Evolutionary conservation across 169 alveolate species (phyloP).

Genomic region (Sarcocystis neurona): DNA sequence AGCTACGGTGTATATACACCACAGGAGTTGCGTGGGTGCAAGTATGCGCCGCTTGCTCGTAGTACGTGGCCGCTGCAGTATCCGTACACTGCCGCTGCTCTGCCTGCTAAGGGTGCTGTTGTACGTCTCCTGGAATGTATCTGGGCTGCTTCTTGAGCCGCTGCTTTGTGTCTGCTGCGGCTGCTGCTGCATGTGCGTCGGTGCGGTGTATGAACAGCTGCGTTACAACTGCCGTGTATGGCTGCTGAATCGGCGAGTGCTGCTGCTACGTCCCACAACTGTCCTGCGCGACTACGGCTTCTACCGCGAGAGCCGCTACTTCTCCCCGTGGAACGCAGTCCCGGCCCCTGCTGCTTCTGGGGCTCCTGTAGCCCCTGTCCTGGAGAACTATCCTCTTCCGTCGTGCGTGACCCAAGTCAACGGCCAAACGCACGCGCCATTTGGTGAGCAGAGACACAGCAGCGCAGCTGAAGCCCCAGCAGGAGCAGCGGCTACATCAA

Average conservation of each 20-base stretch:
- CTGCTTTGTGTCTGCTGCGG: neutral
- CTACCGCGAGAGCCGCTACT: conserved; percentile 87
- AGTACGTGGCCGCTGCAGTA: no score
- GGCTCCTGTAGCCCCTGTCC: no score
- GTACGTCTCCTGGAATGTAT: neutral
- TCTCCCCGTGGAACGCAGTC: conserved; percentile 80
- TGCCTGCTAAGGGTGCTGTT: no score
- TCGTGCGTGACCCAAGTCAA: conserved; percentile 57
- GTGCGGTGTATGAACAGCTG: conserved; percentile 5
- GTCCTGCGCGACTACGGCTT: conserved; percentile 83
- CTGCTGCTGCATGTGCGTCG: no score
- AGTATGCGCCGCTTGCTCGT: no score
- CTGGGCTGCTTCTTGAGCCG: neutral
- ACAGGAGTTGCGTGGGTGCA: no score
- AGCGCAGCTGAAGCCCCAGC: no score
- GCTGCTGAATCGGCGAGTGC: conserved; percentile 72
- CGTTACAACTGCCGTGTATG: conserved; percentile 83
- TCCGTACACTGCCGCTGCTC: no score
- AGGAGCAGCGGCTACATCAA: neutral
- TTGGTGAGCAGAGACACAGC: conserved; percentile 74
- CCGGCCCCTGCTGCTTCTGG: no score
- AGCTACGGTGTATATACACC: no score
- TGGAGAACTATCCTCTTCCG: conserved; percentile 75
- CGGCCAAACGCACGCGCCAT: conserved; percentile 69
- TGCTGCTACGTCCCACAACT: conserved; percentile 85